Evolutionary conservation across 257 asterid genomes (phyloP), one percentile per base, ranked within the genome.

Genomic region (Ophiorrhiza pumila): DNA sequence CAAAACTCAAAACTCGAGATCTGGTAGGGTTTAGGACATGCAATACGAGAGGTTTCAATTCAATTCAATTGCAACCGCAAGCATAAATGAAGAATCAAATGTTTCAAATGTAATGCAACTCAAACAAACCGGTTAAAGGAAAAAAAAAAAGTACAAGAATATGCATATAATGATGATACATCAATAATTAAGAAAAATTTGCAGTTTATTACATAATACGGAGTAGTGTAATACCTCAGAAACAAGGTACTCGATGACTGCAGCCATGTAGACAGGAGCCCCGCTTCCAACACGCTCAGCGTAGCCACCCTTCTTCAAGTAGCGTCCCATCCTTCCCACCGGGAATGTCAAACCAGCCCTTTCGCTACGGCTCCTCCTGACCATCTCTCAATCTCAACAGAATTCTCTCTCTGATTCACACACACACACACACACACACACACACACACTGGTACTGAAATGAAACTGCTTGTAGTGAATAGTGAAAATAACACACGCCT

Each of bases 341-440:
- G 85, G 83, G 39, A 81, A 81, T 20, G 55, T 76, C 22, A 81
- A 57, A 2, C 80, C 85, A 13, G 83, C 85, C 80, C 71, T 82
- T 3, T 69, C 73, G 34, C 79, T 79, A 17, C 75, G 74, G 2
- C 63, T 79, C 18, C n/a, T n/a, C n/a, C n/a, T n/a, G n/a, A n/a
- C n/a, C n/a, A n/a, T 77, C 71, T 55, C 86, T 79, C 32, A 81
- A 75, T 22, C 15, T 9, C 5, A 25, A 58, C 31, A 32, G 31
- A 35, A 27, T 25, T 27, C 14, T 58, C 41, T 58, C 42, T 37
- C 17, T 8, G 4, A 58, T 8, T n/a, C n/a, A n/a, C n/a, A n/a
- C n/a, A n/a, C n/a, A n/a, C n/a, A n/a, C n/a, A n/a, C n/a, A n/a
- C n/a, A n/a, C n/a, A n/a, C n/a, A n/a, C n/a, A n/a, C n/a, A n/a